Evolutionary conservation across 805 yeast species (phyloP), one percentile per base, ranked within the genome.

Genomic region (Zygoascus bituminiphila): DNA sequence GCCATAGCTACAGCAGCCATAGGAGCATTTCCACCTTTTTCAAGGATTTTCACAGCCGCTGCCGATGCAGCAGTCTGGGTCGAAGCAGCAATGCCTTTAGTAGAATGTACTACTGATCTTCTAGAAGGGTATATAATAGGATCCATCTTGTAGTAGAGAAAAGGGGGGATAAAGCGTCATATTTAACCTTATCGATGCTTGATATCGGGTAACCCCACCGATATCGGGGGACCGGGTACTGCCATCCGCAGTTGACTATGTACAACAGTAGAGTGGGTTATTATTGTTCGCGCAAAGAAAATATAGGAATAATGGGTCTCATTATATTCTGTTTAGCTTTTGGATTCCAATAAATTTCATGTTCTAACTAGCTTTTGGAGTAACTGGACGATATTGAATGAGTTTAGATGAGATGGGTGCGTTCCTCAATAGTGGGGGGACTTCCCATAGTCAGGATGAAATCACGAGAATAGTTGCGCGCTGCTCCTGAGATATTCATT

Each of bases 11-110:
- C 72, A 23, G 69, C 73, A 14, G 72, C 74, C 59, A 59, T 70
- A 38, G 63, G 69, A 15, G 67, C 73, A 51, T 85, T 85, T 4
- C 95, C 93, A 2, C 94, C 93, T 51, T 69, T 67, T 21, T 76
- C 79, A 24, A 85, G 71, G 31, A 84, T 76, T 59, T 74, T 73
- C 26, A 82, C 62, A 2, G 88, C 89, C 0, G 88, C 91, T 1
- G 84, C 78, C 46, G 79, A 78, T 29, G 93, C 94, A 44, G 82
- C 64, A 2, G 91, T 86, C 64, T 86, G 93, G 0, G 89, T 71
- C 1, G 88, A 79, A 1, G 86, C 75, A 1, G 83, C 88, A 44
- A 85, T 78, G 1, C 89, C 93, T 58, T 76, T 77, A 17, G 79
- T 67, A 2, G 89, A 82, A 61, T 82, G 81, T 4, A 84, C 91